Evolutionary conservation across 352 stramenopile genomes (phyloP), one percentile per base, ranked within the genome.

Genomic region (Aphanomyces cochlioides): DNA sequence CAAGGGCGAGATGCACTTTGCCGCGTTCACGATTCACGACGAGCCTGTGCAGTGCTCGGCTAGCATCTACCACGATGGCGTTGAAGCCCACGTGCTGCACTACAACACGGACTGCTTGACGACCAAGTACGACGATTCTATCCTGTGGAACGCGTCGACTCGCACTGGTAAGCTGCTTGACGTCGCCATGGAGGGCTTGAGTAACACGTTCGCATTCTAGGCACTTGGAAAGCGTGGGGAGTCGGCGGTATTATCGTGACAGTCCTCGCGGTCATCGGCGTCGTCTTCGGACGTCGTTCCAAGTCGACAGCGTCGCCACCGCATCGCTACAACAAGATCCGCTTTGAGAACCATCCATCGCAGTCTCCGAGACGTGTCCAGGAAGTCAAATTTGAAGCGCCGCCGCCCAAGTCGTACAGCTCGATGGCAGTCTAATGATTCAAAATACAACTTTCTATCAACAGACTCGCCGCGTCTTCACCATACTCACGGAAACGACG

Each of bases 41-140:
- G 47, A 70, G 28, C 64, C 64, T 13, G 54, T 70, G 4, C 64
- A 19, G 6, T 70, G 64, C 47, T 28, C 13, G 21, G 64, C 64
- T 19, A 56, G 43, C 38, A 43, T 70, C 15, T 50, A 70, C 64
- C 61, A 36, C 21, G 48, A 70, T 41, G 64, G 64, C 3, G 6
- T 4, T 2, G 28, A 48, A 12, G 38, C 64, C 3, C 64, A 53
- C 12, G 53, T 70, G 47, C 17, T 70, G 13, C 50, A 70, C 21
- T 56, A 61, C 64, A 56, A 70, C 64, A 61, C 43, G 45, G 28
- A 38, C 47, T 70, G 64, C 54, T 61, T 61, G 43, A 61, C 64
- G 38, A 34, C 47, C 3, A 7, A 43, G 5, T 70, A 70, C 40
- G 64, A 61, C 19, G 13, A 34, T 10, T 36, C 50, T 8, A 28